Evolutionary conservation across 345 rosid species (phyloP), one percentile per base, ranked within the genome.

Genomic region (Sonneratia caseolaris): DNA sequence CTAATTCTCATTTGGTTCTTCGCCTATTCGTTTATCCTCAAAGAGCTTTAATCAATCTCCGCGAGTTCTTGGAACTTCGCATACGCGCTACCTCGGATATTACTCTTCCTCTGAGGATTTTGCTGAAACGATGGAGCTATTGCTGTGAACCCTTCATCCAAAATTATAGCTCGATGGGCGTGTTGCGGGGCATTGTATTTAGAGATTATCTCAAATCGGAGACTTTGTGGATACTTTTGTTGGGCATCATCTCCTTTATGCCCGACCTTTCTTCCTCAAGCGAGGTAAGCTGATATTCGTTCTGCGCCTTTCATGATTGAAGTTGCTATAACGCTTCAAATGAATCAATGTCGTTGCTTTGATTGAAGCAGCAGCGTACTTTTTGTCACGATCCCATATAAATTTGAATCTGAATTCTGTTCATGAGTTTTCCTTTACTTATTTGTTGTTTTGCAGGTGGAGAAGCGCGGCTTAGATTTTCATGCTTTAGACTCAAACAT

Each of bases 361-460:
- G 35, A 22, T 57, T 11, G 64, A n/a, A 57, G 32, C 32, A 57
- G 35, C 1, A 57, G 12, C 32, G 5, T n/a, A 1, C 3, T 57
- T 21, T n/a, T 57, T 10, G 12, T n/a, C 62, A 21, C 4, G 62
- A 47, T n/a, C n/a, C 27, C 24, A 22, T 36, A 1, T 48, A 32
- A 47, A 47, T 47, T 13, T 47, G 13, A 38, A 48, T 27, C 11
- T 53, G 62, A 27, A 53, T 53, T 68, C n/a, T 70, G 47, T 24
- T 53, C 16, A 48, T 43, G 36, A 13, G 36, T 38, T 37, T 51
- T 22, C 15, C 64, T 4, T 0, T 27, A 8, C 64, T 64, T 56
- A 35, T 59, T 59, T 48, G 61, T 49, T 13, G 21, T 56, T 69
- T 69, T 72, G 74, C 82, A 86, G 88, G 81, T 38, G n/a, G 76